Evolutionary conservation across 768 basidiomycete genomes (phyloP).

Genomic region (Suillus cothurnatus): DNA sequence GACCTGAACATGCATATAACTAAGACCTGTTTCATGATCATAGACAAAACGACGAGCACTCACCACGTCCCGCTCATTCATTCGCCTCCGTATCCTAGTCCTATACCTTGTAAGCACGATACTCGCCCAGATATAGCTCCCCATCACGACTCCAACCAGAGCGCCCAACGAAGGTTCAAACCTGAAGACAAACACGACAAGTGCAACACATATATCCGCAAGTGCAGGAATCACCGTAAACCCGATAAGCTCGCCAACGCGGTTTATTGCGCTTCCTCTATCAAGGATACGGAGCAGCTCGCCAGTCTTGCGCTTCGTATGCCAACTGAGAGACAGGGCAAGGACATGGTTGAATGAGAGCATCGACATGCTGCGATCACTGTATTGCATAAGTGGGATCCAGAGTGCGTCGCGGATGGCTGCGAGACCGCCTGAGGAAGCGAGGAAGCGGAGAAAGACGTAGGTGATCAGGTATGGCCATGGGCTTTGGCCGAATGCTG

Average conservation of each 20-base stretch:
- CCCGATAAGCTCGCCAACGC: constrained; percentile 76
- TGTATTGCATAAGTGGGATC: constrained; percentile 89
- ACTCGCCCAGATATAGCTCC: constrained; percentile 53
- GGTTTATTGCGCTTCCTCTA: constrained; percentile 86
- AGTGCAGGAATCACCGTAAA: constrained; percentile 85
- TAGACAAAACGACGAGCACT: not conserved
- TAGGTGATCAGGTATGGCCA: constrained; percentile 76
- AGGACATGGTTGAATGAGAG: constrained; percentile 87
- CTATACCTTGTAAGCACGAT: constrained; percentile 70
- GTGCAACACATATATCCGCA: constrained; percentile 74
- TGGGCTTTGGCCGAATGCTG: constrained; percentile 42
- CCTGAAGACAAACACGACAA: constrained; percentile 60
- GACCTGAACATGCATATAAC: constrained; percentile 38
- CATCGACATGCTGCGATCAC: constrained; percentile 58
- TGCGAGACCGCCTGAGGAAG: constrained; percentile 74
- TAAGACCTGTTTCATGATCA: not conserved
- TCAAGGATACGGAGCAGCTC: constrained; percentile 61
- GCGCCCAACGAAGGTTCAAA: constrained; percentile 70
- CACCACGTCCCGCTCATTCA: constrained; percentile 80
- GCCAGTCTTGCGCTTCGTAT: constrained; percentile 81
- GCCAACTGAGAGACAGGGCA: constrained; percentile 84
- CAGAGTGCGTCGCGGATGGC: constrained; percentile 74
- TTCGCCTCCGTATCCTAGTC: constrained; percentile 70
- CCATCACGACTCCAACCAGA: constrained; percentile 73
- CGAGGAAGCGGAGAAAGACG: constrained; percentile 68